These are phyloP conservation scores for Rhynchosporium secalis DNA, from an alignment of 2,329 filamentous ascomycete species.

Conservation along the genomic window DNA sequence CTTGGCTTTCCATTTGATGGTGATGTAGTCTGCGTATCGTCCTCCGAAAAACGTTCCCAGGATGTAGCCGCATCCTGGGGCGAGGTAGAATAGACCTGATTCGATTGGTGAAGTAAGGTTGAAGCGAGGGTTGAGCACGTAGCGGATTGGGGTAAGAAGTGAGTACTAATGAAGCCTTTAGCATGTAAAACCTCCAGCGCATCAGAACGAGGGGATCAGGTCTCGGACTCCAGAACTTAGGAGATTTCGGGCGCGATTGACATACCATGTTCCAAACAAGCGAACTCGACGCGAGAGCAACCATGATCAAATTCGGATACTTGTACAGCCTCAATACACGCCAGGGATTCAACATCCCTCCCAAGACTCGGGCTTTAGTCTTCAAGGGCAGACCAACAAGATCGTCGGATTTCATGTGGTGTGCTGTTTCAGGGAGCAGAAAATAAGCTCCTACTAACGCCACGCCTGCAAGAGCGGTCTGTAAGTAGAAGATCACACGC, in stretches of 20 bases:
- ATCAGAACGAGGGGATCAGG: too few relatives aligned
- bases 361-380: slow-evolving; percentile 55
- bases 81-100: slow-evolving; percentile 71
- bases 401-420: slow-evolving; percentile 61
- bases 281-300: slow-evolving; percentile 58
- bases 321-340: slow-evolving; percentile 63
- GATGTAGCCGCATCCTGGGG: slow-evolving; percentile 70
- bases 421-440: slow-evolving; percentile 72
- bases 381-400: slow-evolving; percentile 53
- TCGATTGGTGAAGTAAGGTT: slow-evolving; percentile 64
- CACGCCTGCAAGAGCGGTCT: slow-evolving; percentile 64
- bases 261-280: slow-evolving; percentile 69
- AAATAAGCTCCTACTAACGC: slow-evolving; percentile 62
- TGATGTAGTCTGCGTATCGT: slow-evolving; percentile 66
- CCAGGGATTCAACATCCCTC: slow-evolving; percentile 65
- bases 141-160: slow-evolving; percentile 68
- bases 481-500: slow-evolving; percentile 77
- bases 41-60: slow-evolving; percentile 71
- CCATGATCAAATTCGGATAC: slow-evolving; percentile 68
- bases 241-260: too few relatives aligned
- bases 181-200: too few relatives aligned
- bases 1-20: slow-evolving; percentile 63
- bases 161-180: slow-evolving; percentile 46
- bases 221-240: too few relatives aligned
- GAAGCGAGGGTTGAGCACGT: slow-evolving; percentile 74